Evolutionary conservation across 1,284 basidiomycete genomes (phyloP).

Genomic region (Schizophyllum commune): DNA sequence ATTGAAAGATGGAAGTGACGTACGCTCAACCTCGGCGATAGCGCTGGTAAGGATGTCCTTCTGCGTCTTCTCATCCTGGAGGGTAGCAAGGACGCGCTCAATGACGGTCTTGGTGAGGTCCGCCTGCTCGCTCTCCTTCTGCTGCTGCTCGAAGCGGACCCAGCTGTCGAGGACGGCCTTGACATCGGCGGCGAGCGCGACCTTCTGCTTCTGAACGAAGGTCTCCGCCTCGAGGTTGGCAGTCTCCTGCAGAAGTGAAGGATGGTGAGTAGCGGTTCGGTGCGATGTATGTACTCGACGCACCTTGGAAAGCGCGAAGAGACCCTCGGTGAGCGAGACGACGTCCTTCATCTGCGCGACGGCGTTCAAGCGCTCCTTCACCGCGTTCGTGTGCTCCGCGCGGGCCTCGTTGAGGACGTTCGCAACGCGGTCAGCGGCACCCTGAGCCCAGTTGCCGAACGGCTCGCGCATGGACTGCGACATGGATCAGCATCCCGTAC

Average conservation of each 20-base stretch:
- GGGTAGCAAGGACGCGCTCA: slow-evolving; percentile 74
- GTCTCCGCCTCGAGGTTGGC: slow-evolving; percentile 86
- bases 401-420: slow-evolving; percentile 80
- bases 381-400: slow-evolving; percentile 86
- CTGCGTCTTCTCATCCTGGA: slow-evolving; percentile 91
- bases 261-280: neutral
- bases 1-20: slow-evolving; percentile 29
- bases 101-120: slow-evolving; percentile 86
- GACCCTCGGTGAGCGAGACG: slow-evolving; percentile 80
- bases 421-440: slow-evolving; percentile 80
- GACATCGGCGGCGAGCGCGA: slow-evolving; percentile 81
- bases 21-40: slow-evolving; percentile 89
- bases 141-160: slow-evolving; percentile 96
- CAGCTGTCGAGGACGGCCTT: slow-evolving; percentile 96
- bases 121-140: slow-evolving; percentile 93
- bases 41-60: slow-evolving; percentile 84
- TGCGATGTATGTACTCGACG: slow-evolving; percentile 11
- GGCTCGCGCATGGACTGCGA: slow-evolving; percentile 65
- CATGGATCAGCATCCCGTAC: neutral
- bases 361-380: slow-evolving; percentile 87
- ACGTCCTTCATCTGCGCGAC: slow-evolving; percentile 95
- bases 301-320: slow-evolving; percentile 91
- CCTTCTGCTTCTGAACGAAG: slow-evolving; percentile 89
- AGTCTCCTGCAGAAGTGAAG: slow-evolving; percentile 62
- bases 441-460: slow-evolving; percentile 90